These are phyloP conservation scores for Byssothecium circinans DNA, from an alignment of 2,329 filamentous ascomycete genomes.

Conservation along the genomic window DNA sequence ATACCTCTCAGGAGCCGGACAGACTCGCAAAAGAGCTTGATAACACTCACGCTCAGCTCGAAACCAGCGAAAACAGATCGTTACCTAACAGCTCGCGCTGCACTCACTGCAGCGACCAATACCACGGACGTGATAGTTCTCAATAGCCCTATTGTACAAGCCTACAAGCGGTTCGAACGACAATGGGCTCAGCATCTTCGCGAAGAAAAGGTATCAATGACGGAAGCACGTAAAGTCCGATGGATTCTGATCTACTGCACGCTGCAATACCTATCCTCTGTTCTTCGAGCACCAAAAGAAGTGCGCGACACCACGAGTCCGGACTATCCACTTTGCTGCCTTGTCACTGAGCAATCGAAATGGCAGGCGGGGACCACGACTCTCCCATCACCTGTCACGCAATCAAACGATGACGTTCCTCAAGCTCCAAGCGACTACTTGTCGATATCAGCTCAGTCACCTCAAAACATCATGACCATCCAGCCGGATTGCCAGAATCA, in stretches of 20 bases:
- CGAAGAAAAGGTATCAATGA: slow-evolving; percentile 61
- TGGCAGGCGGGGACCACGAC: slow-evolving; percentile 35
- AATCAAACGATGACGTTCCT: slow-evolving; percentile 13
- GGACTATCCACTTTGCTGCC: slow-evolving; percentile 61
- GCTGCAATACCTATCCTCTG: slow-evolving; percentile 70
- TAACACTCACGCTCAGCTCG: slow-evolving; percentile 38
- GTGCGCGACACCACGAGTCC: slow-evolving; percentile 60
- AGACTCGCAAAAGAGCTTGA: slow-evolving; percentile 38
- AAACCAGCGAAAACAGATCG: slow-evolving; percentile 51
- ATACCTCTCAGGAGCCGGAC: slow-evolving; percentile 32
- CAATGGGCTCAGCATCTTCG: slow-evolving; percentile 53
- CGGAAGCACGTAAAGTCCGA: slow-evolving; percentile 73
- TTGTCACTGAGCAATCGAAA: slow-evolving; percentile 44
- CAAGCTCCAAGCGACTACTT: slow-evolving; percentile 20
- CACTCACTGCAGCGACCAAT: slow-evolving; percentile 56
- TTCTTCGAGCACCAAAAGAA: slow-evolving; percentile 63
- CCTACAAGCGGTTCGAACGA: slow-evolving; percentile 72
- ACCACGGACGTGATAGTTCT: slow-evolving; percentile 36
- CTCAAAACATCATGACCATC: slow-evolving; percentile 27
- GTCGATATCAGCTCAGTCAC: slow-evolving; percentile 8
- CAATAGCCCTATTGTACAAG: slow-evolving; percentile 60
- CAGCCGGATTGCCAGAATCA: slow-evolving; percentile 52
- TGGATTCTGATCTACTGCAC: slow-evolving; percentile 77
- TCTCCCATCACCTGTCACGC: slow-evolving; percentile 14
- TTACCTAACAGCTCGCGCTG: slow-evolving; percentile 55